Percentiles rank a stretch among this genome's conserved stretches.
Evolutionary conservation across 257 asterid species (phyloP).

Genomic region (Nicotiana knightiana): DNA sequence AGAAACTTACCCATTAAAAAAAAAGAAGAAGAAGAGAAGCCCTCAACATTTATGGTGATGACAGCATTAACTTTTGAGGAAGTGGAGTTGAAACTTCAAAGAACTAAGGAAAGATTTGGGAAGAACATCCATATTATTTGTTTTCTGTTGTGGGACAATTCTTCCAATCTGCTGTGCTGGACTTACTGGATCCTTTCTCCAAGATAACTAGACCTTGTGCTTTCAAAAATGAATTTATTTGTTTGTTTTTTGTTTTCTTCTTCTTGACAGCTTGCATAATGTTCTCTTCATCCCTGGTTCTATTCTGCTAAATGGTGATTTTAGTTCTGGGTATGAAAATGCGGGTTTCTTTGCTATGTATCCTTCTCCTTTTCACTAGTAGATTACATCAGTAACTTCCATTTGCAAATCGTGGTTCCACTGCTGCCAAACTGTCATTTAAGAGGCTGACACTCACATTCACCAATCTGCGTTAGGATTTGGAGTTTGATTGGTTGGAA

Average conservation of each 20-base stretch:
- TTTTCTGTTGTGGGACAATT: neutral
- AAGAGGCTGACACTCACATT: neutral
- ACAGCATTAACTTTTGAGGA: neutral
- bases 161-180: neutral
- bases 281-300: neutral
- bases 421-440: neutral
- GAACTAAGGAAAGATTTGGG: neutral
- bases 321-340: neutral
- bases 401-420: neutral
- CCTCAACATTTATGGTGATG: neutral
- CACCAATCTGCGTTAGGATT: neutral
- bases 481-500: conserved; percentile 2
- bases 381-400: neutral
- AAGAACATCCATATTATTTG: neutral
- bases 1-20: neutral
- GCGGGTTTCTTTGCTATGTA: conserved; percentile 1
- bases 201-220: neutral
- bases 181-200: neutral
- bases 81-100: neutral
- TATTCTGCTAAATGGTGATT: neutral
- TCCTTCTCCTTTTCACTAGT: neutral
- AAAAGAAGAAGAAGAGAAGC: neutral
- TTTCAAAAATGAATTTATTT: neutral
- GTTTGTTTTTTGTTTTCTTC: neutral
- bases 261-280: neutral